Percentiles rank a stretch among this genome's conserved stretches.
phyloP scores from a whole-genome alignment of 1,284 basidiomycete species.

The Tilletia caries region DNA sequence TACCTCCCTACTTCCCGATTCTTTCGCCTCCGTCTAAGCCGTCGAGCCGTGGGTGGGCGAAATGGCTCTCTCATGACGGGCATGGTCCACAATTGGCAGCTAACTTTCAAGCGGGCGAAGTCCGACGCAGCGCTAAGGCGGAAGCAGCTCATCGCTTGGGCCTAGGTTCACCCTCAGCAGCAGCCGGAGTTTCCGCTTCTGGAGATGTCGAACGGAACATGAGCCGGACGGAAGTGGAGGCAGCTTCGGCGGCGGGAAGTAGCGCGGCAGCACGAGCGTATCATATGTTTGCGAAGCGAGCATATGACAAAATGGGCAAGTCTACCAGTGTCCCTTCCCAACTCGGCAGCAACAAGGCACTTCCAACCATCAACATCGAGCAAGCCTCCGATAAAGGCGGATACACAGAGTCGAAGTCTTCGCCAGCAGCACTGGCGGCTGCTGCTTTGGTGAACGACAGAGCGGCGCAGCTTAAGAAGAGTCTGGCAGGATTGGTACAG shows the following conservation, averaged over 20 bases:
- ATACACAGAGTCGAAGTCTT: not conserved
- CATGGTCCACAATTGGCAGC: not conserved
- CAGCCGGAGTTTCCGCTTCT: not conserved
- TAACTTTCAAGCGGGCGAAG: not conserved
- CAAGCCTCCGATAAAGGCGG: too few species aligned
- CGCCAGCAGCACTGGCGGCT: not conserved
- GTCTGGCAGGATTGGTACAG: not conserved
- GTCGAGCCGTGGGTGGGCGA: not conserved
- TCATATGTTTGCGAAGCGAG: slow-evolving; percentile 10
- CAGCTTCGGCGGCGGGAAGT: not conserved
- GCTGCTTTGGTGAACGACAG: not conserved
- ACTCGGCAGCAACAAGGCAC: not conserved
- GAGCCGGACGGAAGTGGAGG: not conserved
- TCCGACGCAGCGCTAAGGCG: not conserved
- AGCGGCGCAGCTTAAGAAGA: not conserved
- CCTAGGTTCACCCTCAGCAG: not conserved
- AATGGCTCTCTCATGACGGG: not conserved
- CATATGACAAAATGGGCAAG: slow-evolving; percentile 10
- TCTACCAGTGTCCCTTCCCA: not conserved
- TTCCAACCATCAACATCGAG: not conserved
- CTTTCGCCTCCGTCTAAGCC: not conserved
- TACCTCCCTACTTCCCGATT: not conserved
- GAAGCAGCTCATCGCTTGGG: not conserved
- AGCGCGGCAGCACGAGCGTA: slow-evolving; percentile 9
- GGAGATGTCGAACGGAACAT: not conserved